These are phyloP conservation scores for Cochlearia excelsa DNA, from an alignment of 345 rosid species.

Conservation along the genomic window DNA sequence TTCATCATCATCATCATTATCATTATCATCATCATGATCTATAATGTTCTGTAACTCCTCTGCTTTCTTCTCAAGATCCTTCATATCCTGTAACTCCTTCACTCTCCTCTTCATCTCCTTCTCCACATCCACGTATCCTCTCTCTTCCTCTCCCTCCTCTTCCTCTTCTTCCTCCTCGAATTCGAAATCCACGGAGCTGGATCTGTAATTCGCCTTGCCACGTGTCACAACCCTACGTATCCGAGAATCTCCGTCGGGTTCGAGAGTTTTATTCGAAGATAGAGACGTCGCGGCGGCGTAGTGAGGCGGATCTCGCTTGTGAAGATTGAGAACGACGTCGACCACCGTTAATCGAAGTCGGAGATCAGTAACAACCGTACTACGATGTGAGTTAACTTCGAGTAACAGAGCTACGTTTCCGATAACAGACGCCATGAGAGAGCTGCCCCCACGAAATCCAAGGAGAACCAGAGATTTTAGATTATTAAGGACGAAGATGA, in stretches of 20 bases:
- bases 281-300: constrained; percentile 38
- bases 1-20: constrained; percentile 51
- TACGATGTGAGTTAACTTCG: constrained; percentile 52
- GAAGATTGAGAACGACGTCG: constrained; percentile 50
- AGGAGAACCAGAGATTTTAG: constrained; percentile 21
- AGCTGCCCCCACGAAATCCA: constrained; percentile 18
- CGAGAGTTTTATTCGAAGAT: constrained; percentile 44
- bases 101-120: constrained; percentile 70
- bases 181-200: constrained; percentile 68
- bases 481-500: constrained; percentile 26
- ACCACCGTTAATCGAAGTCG: constrained; percentile 47
- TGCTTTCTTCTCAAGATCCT: constrained; percentile 79
- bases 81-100: constrained; percentile 80
- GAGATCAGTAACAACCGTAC: constrained; percentile 52
- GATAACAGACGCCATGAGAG: constrained; percentile 60
- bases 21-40: too few relatives aligned
- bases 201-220: constrained; percentile 61
- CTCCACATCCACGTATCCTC: constrained; percentile 56
- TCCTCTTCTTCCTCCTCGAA: constrained; percentile 58
- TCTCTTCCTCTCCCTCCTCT: constrained; percentile 41
- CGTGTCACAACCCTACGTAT: constrained; percentile 43
- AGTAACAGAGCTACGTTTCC: constrained; percentile 67
- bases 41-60: constrained; percentile 72
- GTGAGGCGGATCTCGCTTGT: constrained; percentile 49
- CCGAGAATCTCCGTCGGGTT: constrained; percentile 55